Evolutionary conservation across 2,329 filamentous ascomycete genomes (phyloP), one percentile per base, ranked within the genome.

Genomic region (Hymenotorrendiella dingleyae): DNA sequence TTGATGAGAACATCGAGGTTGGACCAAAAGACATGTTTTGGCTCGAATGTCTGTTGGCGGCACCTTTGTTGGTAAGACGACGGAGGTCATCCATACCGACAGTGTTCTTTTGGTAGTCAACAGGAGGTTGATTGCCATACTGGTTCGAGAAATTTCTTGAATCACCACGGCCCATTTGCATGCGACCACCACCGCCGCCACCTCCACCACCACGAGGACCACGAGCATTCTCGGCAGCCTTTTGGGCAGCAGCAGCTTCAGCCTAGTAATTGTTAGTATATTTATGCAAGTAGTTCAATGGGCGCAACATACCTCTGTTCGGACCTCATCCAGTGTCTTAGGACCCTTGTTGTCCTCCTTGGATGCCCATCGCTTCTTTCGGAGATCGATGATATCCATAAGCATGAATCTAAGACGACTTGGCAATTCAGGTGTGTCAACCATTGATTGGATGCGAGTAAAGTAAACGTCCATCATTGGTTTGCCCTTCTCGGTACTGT

Each of bases 331-430:
- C 40, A 98, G 84, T 7, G 93, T 98, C 81, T 96, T 96, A 46
- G 93, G 93, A 27, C 93, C 93, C 73, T 97, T 97, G 68, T 90
- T 85, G 41, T 72, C 70, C 62, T 94, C 88, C 74, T 95, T 96
- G 44, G 87, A 89, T 48, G 76, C 67, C 93, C 93, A 98, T 62
- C 77, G 73, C 40, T 73, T 70, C 61, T 67, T 79, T 54, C 93
- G 83, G 52, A 98, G 73, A 63, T 98, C 93, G 44, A 94, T 64
- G 42, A 95, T 78, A 62, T 98, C 93, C 81, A 97, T 80, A 48
- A 98, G 77, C 93, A 98, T 97, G 70, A 97, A 98, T 62, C 79
- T 82, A 55, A 96, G 74, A 72, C 93, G 84, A 67, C 89, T 96
- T 38, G 84, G 82, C 19, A 98, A 74, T 23, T 85, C 83, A 10